phyloP scores from a whole-genome alignment of 2,329 filamentous ascomycete genomes.

The Colletotrichum eremochloae region DNA sequence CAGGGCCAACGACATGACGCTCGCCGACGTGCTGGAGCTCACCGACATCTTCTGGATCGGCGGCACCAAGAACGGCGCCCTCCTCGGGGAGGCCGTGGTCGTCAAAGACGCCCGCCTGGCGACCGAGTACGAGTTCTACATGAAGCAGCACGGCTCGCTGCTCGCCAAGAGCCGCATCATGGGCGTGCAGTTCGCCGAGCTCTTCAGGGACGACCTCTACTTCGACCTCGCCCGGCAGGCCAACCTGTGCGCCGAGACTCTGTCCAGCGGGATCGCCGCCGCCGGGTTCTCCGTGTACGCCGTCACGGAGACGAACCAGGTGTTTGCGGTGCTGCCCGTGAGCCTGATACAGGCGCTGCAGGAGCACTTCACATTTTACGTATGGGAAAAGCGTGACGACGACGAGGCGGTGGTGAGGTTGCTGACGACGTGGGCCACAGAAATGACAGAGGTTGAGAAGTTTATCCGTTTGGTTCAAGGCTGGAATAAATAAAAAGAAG shows the following conservation, averaged over 20 bases:
- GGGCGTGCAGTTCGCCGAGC: conserved; percentile 63
- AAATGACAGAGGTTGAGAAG: conserved; percentile 55
- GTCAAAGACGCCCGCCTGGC: conserved; percentile 58
- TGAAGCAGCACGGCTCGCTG: conserved; percentile 65
- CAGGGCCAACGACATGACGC: conserved; percentile 56
- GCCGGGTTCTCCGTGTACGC: conserved; percentile 59
- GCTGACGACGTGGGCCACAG: conserved; percentile 66
- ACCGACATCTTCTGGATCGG: conserved; percentile 69
- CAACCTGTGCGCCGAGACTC: conserved; percentile 58
- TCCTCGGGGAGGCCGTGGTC: conserved; percentile 65
- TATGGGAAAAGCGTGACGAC: conserved; percentile 60
- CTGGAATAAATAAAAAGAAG: neutral
- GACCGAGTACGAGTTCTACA: conserved; percentile 62
- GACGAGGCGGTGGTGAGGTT: conserved; percentile 58
- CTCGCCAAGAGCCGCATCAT: conserved; percentile 64
- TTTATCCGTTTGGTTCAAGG: conserved; percentile 49
- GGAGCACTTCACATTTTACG: conserved; percentile 60
- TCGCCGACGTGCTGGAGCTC: conserved; percentile 59
- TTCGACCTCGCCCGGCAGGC: conserved; percentile 60
- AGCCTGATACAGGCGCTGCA: conserved; percentile 55
- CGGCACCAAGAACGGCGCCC: conserved; percentile 64
- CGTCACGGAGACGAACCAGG: conserved; percentile 64
- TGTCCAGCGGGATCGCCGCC: conserved; percentile 58
- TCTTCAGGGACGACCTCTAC: conserved; percentile 61
- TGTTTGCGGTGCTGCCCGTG: conserved; percentile 60